These are phyloP conservation scores for Arabidopsis suecica DNA, from an alignment of 345 rosid species.

Conservation along the genomic window DNA sequence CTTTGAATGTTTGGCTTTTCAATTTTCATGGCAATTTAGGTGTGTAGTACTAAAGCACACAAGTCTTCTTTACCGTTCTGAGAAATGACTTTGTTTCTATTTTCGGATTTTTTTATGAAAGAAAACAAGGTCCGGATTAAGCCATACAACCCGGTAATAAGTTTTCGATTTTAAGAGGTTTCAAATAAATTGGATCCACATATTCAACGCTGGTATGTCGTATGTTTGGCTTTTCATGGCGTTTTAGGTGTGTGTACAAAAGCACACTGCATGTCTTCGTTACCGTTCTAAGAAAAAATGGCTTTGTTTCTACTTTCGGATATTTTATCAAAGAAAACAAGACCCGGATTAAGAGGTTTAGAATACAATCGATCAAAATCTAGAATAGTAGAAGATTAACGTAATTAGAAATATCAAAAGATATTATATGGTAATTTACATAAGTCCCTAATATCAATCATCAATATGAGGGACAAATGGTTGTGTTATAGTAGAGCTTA, in stretches of 20 bases:
- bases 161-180: too few species aligned
- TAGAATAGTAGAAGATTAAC: too few species aligned
- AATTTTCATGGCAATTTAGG: slow-evolving; percentile 20
- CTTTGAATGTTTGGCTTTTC: slow-evolving; percentile 29
- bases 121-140: too few species aligned
- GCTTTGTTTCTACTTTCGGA: slow-evolving; percentile 16
- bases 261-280: slow-evolving; percentile 22
- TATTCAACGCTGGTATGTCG: neutral
- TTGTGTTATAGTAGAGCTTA: too few species aligned
- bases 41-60: slow-evolving; percentile 6
- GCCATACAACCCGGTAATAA: too few species aligned
- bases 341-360: neutral
- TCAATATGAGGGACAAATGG: too few species aligned
- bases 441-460: too few species aligned
- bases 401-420: too few species aligned
- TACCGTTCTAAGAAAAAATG: slow-evolving; percentile 14
- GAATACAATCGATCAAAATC: too few species aligned
- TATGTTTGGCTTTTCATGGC: slow-evolving; percentile 38
- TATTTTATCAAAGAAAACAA: neutral
- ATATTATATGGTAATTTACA: too few species aligned
- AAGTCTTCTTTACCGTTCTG: slow-evolving; percentile 30
- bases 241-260: slow-evolving; percentile 24
- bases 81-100: neutral
- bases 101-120: too few species aligned
- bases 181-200: too few species aligned